Base-by-base conservation (phyloP, 306 rosid species). In the Adenanthera pavonina region DNA sequence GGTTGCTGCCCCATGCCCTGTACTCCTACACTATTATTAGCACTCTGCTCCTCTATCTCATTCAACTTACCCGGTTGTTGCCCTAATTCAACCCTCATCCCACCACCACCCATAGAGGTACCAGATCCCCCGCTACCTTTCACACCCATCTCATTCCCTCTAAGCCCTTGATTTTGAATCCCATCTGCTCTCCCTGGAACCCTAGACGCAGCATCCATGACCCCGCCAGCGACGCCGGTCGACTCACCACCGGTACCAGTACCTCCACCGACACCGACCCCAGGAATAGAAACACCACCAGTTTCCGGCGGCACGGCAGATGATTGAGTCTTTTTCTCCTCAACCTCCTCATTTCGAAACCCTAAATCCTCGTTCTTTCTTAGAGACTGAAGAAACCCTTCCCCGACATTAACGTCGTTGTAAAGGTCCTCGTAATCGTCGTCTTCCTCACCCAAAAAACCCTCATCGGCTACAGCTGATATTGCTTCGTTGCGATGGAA, bases 401-500 rank as follows among this genome's bases (percentile, higher is more conserved):
- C 98, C 0, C 99, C 99, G 2, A 93, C 94, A 73, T 93, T 96
- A 33, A 96, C 99, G 9, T 96, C 99, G 90, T 96, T 96, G 82
- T 96, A 96, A 8, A 96, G 93, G 79, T 96, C 99, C 67, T 96
- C 99, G 54, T 92, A 96, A 56, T 96, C 99, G 16, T 96, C 97
- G 70, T 93, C 99, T 64, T 96, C 98, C 75, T 95, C 98, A 1
- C 80, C 97, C 25, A 95, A 59, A 41, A 93, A 93, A 11, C 94
- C 97, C 0, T 93, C 98, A 68, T 95, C 99, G 11, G 97, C 96
- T 15, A 93, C 99, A 8, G 98, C 99, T 1, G 99, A 93, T 80
- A 95, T 95, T n/a, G 99, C 99, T 80, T 93, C 98, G 85, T 95
- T 95, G 17, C 94, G 92, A 86, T 95, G 99, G 87, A 95, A 95